A percentile compares a stretch with the other conserved stretches of the same genome.
phyloP scores from a whole-genome alignment of 192 early-diverging fungal genomes.

The Gaertneriomyces sp. region DNA sequence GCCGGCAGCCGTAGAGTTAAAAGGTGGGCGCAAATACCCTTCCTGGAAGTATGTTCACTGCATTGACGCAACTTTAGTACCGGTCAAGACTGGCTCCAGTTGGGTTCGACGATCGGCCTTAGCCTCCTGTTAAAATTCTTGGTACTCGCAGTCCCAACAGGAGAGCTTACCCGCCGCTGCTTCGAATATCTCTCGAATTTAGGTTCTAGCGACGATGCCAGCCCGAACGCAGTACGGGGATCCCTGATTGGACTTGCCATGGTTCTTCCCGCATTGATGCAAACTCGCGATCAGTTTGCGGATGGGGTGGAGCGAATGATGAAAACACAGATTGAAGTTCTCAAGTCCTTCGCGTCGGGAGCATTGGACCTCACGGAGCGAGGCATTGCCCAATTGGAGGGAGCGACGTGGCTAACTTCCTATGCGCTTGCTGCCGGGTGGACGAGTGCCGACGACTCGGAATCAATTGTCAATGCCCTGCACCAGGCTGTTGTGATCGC shows the following conservation, averaged over 20 bases:
- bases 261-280: background rate
- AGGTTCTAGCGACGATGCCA: background rate
- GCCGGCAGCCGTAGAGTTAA: background rate
- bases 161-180: background rate
- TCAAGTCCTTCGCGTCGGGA: background rate
- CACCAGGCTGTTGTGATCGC: background rate
- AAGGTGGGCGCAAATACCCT: too few species aligned
- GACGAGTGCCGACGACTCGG: background rate
- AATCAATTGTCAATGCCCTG: background rate
- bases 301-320: background rate
- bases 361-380: background rate
- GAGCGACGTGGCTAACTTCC: background rate
- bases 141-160: background rate
- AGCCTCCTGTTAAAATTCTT: background rate
- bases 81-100: constrained; percentile 21
- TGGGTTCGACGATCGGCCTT: constrained; percentile 8
- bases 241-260: constrained; percentile 8
- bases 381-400: constrained; percentile 2
- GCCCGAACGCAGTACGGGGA: background rate
- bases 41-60: too few species aligned
- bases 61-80: too few species aligned
- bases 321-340: background rate
- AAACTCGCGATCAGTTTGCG: background rate
- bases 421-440: constrained; percentile 6
- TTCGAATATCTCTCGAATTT: background rate